Conservation (phyloP, 176 grass and related monocot species). For the Musa acuminata region DNA sequence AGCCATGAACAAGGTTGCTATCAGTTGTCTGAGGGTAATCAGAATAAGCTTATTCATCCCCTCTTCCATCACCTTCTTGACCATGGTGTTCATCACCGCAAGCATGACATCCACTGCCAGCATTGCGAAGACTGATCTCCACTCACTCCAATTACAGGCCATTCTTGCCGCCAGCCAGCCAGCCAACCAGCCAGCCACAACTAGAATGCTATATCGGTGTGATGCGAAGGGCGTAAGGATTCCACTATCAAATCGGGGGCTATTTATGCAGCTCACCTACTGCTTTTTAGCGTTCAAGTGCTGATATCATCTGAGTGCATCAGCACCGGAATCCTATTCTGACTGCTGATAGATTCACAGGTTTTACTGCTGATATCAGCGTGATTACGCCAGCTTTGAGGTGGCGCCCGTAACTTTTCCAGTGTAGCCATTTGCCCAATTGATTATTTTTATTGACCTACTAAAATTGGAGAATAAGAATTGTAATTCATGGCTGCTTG, state of each 20-base stretch:
- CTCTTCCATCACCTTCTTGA: conserved; percentile 56
- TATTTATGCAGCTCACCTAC: no score
- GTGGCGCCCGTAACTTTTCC: not conserved
- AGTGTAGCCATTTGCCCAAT: not conserved
- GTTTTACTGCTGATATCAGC: not conserved
- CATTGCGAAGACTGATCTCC: conserved; percentile 42
- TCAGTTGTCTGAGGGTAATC: conserved; percentile 54
- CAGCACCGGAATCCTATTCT: no score
- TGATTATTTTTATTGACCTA: not conserved
- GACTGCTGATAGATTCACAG: no score
- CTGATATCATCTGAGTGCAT: no score
- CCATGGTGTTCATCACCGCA: conserved; percentile 45
- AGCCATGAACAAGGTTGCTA: conserved; percentile 45
- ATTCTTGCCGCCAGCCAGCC: no score
- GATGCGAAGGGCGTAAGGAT: no score
- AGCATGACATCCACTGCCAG: conserved; percentile 34
- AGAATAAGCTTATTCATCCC: conserved; percentile 63
- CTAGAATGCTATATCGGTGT: no score
- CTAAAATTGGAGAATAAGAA: not conserved
- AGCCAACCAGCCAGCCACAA: conserved; percentile 19
- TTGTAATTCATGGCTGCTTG: no score
- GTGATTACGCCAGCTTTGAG: not conserved
- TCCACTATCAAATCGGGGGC: no score
- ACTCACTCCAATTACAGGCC: conserved; percentile 17
- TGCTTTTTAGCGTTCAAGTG: not conserved